Evolutionary conservation across 106 monocot species (phyloP), one percentile per base, ranked within the genome.

Genomic region (Allium sativum): DNA sequence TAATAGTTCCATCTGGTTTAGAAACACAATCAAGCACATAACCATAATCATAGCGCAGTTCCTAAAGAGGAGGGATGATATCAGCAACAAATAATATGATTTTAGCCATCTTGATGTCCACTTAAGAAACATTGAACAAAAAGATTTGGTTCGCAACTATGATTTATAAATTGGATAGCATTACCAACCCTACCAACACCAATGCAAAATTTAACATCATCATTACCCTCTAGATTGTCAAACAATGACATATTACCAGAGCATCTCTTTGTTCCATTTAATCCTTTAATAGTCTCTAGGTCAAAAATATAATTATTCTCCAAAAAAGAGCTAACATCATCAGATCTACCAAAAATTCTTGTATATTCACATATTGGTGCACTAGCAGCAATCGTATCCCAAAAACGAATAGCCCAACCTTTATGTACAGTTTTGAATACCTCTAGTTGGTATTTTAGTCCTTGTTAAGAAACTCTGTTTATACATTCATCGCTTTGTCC

Each of bases 71-170:
- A 43, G 87, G 91, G 9, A 96, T 91, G 42, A 65, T 84, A 65
- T 96, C 96, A 8, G 96, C 90, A 59, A 90, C 90, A 68, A 91
- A 90, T 31, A 96, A 56, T 77, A 87, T 71, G 10, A 96, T 62
- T 61, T 72, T 87, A 0, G 96, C 87, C 58, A 96, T 65, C 48
- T 71, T 87, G 7, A 87, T 98, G 96, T 2, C 74, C 76, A 64
- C 80, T 88, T 44, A 92, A 61, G 40, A 98, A 61, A 68, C 91
- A 98, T 52, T 88, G 96, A 20, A 98, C 91, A 75, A 98, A 98
- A 3, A 88, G 76, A 68, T 98, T 98, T 15, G 91, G 96, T 18
- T 79, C 62, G 58, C 96, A 98, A 44, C 96, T 98, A 56, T 98
- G 96, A 40, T 98, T 98, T 19, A 98, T 98, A 59, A 98, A 98